Evolutionary conservation across 345 rosid genomes (phyloP), one percentile per base, ranked within the genome.

Genomic region (Moricandia moricandioides): DNA sequence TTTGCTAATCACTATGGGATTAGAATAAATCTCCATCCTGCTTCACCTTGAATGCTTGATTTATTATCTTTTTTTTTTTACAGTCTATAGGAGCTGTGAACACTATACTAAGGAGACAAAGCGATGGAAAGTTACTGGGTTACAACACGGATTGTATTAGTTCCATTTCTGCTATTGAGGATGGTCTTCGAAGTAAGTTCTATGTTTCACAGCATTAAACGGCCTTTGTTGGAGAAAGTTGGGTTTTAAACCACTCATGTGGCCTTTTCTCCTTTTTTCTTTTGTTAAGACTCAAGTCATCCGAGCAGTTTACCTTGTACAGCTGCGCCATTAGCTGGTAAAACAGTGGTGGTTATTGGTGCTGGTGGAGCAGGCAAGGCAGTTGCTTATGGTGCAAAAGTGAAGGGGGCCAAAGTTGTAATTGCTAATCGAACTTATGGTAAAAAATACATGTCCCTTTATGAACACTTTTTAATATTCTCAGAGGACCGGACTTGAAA

Each of bases 311-410:
- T 55, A 70, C 9, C 74, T 43, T 76, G 81, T 65, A 87, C 91
- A 56, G 86, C 89, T 57, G 90, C 96, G 35, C 91, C 92, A 59
- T 86, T 95, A 71, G 82, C 89, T 9, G 93, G 93, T 67, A 95
- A 90, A 84, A 69, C 89, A 70, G 91, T 95, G 68, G 93, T 90
- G 57, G 93, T 91, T 80, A 86, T 94, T 78, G 97, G 99, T 80
- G 92, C 97, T 56, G 97, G 99, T 57, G 97, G 97, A 74, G 93
- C 97, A 68, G 96, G 97, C 67, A 91, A 90, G 88, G 96, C 97
- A 31, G 93, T 95, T 77, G 97, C 92, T 75, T 95, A 85, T 72
- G 97, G 97, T 74, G 99, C 99, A 73, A 91, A 88, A 76, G 88
- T 82, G 57, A 95, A 95, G 64, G 97, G 97, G 16, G 97, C 96